Evolutionary conservation across 306 rosid genomes (phyloP).

Genomic region (Gleditsia sinensis): DNA sequence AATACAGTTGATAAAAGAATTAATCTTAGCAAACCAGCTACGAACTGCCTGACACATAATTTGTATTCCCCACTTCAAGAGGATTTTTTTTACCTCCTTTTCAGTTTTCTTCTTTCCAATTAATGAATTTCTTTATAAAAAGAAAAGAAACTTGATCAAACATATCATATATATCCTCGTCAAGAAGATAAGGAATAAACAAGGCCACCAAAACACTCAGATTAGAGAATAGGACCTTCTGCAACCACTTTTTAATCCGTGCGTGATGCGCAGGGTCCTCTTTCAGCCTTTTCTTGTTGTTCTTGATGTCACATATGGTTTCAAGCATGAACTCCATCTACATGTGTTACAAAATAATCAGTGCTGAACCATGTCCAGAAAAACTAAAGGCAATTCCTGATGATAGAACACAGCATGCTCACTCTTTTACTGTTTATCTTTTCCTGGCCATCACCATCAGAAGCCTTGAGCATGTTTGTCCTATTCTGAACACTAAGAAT

Average conservation of each 20-base stretch:
- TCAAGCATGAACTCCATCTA: constrained; percentile 99
- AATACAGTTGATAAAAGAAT: neutral
- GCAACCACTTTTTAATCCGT: constrained; percentile 91
- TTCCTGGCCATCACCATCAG: constrained; percentile 50
- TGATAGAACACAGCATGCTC: constrained; percentile 41
- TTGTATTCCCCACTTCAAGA: neutral
- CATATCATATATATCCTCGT: neutral
- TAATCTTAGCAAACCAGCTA: neutral
- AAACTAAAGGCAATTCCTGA: neutral
- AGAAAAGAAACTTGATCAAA: constrained; percentile 6
- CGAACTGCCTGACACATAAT: neutral
- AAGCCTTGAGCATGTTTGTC: constrained; percentile 66
- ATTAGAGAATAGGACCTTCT: constrained; percentile 59
- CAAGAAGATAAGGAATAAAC: constrained; percentile 10
- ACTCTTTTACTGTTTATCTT: constrained; percentile 71
- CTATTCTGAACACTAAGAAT: constrained; percentile 71
- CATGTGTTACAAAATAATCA: constrained; percentile 40
- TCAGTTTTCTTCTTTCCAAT: neutral
- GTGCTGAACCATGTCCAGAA: constrained; percentile 22
- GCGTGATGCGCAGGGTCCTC: constrained; percentile 75
- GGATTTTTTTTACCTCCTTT: neutral
- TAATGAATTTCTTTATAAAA: neutral
- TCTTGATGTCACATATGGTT: constrained; percentile 90
- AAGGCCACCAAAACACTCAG: constrained; percentile 18
- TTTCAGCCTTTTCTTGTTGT: constrained; percentile 81